Base-by-base conservation (phyloP, 306 rosid genomes). In the Lagenaria siceraria region DNA sequence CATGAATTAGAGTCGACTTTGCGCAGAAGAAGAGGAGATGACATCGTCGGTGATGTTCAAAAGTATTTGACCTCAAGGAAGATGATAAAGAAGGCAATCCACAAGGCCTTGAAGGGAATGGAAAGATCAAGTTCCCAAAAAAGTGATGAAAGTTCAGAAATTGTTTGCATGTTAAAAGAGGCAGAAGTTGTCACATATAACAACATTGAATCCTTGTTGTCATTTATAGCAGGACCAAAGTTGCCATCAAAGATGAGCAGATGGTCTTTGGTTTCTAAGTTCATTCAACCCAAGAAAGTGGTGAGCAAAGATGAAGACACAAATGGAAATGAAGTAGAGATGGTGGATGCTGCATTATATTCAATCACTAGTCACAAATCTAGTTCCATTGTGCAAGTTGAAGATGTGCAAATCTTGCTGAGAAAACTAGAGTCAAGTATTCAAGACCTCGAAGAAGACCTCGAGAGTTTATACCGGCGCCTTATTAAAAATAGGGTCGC, bases 401-500 rank as follows among this genome's bases (percentile, higher is more conserved):
- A 70, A 70, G 55, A 70, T 43, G n/a, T 70, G 22, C 75, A 70
- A 8, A 70, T 24, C 56, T 70, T 35, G 2, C 21, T 70, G 21
- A 70, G 24, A 36, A 74, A 81, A 19, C 43, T 78, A 13, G 81
- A 75, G 62, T 31, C 73, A 5, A 55, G 75, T 38, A 66, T 78
- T 33, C 60, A 61, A 24, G 81, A 66, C 4, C 62, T 81, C 8
- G 81, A 81, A 66, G 72, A 68, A 31, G 77, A 77, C 70, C 29
- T 84, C 0, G 79, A 79, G 24, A 31, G 54, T 36, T 74, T 85
- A 3, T 82, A 71, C 38, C 59, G 78, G 40, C 79, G 27, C 62
- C 63, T 85, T 12, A 81, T 85, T 75, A 77, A 58, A 46, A 59
- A 56, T 78, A 75, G 85, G 73, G 72, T 79, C 4, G 82, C 81